Evolutionary conservation across 441 rosid genomes (phyloP).

Genomic region (Pelargonium australe): DNA sequence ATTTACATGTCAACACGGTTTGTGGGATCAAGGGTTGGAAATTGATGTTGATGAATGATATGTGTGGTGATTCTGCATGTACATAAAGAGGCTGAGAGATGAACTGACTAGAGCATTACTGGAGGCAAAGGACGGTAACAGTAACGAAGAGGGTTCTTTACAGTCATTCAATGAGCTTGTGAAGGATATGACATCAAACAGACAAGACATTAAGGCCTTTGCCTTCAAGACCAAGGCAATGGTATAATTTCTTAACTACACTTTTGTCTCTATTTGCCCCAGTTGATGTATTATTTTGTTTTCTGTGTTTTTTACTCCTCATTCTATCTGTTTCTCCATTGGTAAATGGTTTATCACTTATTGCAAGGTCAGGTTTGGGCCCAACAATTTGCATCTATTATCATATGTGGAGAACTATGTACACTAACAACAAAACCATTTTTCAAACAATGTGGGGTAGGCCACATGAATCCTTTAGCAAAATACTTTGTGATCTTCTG

Average conservation of each 20-base stretch:
- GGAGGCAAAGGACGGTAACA: conserved; percentile 49
- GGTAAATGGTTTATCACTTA: not conserved
- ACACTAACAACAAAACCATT: too few relatives aligned
- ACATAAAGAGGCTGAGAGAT: conserved; percentile 52
- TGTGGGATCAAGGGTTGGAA: conserved; percentile 11
- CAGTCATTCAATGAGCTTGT: conserved; percentile 79
- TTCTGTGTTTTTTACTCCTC: not conserved
- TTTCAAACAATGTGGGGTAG: too few relatives aligned
- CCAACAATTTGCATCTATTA: not conserved
- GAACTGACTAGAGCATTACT: conserved; percentile 71
- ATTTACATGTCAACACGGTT: not conserved
- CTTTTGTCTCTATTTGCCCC: not conserved
- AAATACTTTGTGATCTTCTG: too few relatives aligned
- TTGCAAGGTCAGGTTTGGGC: conserved; percentile 1
- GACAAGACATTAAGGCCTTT: conserved; percentile 62
- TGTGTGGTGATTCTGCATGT: conserved; percentile 21
- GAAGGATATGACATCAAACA: conserved; percentile 50
- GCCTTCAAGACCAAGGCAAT: conserved; percentile 73
- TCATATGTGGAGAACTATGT: not conserved
- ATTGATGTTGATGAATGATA: conserved; percentile 6
- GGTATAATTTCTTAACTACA: conserved; percentile 31
- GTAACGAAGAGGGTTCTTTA: conserved; percentile 35
- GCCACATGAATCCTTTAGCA: too few relatives aligned
- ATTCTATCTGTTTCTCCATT: not conserved
- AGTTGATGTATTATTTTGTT: not conserved